Conservation (phyloP, 2,329 filamentous ascomycete genomes). For the Beauveria sp. region DNA sequence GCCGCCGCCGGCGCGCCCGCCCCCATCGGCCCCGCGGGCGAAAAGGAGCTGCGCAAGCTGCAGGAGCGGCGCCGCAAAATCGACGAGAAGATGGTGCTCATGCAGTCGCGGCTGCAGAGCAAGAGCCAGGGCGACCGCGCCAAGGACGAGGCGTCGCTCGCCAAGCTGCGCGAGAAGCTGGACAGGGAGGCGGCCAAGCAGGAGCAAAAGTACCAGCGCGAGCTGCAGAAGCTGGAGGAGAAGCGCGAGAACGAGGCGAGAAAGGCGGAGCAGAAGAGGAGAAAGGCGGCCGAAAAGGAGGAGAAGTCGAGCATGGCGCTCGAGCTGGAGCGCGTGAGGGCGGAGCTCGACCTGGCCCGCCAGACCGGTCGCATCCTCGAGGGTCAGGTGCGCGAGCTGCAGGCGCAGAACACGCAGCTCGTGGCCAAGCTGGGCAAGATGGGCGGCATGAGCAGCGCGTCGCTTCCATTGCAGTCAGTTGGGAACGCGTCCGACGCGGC, state of each 20-base stretch:
- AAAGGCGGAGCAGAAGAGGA: constrained; percentile 45
- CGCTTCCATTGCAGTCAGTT: neutral
- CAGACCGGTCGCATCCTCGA: constrained; percentile 48
- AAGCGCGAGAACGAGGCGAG: constrained; percentile 54
- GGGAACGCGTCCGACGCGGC: neutral
- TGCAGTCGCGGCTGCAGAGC: constrained; percentile 38
- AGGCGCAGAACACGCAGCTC: constrained; percentile 52
- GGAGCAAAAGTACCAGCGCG: constrained; percentile 57
- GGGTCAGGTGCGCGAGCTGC: constrained; percentile 47
- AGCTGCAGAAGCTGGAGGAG: constrained; percentile 57
- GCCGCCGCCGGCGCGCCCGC: neutral
- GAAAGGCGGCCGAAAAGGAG: constrained; percentile 46
- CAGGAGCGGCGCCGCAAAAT: constrained; percentile 53
- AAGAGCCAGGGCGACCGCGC: constrained; percentile 40
- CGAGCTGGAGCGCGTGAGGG: constrained; percentile 44
- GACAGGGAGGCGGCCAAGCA: constrained; percentile 56
- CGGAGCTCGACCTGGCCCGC: constrained; percentile 44
- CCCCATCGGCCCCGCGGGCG: constrained; percentile 24
- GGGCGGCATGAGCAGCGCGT: constrained; percentile 15
- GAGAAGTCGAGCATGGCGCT: constrained; percentile 40
- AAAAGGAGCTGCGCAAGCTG: constrained; percentile 59
- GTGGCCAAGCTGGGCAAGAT: constrained; percentile 45
- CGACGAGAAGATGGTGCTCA: constrained; percentile 53
- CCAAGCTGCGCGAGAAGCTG: constrained; percentile 56
- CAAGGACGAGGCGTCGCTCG: constrained; percentile 41